Conservation (phyloP, 2,329 filamentous ascomycete species). For the Penicillium thymicola region DNA sequence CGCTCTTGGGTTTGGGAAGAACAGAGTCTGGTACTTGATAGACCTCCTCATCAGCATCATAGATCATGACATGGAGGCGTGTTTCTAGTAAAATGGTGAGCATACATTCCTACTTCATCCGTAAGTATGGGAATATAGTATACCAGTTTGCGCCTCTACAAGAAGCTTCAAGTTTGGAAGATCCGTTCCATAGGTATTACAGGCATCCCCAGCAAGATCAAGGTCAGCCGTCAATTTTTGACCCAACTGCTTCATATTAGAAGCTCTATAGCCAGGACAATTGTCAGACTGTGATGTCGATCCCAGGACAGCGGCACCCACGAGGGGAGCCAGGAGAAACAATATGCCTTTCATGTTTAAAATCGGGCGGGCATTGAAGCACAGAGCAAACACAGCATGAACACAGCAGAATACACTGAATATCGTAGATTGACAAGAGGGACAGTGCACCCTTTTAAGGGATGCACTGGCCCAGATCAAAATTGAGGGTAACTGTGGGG, state of each 20-base stretch:
- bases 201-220: slow-evolving; percentile 63
- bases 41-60: slow-evolving; percentile 65
- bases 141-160: slow-evolving; percentile 62
- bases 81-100: slow-evolving; percentile 46
- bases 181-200: slow-evolving; percentile 60
- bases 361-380: neutral
- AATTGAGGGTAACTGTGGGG: neutral
- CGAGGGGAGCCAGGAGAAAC: slow-evolving; percentile 28
- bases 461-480: neutral
- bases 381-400: neutral
- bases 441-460: slow-evolving; percentile 2
- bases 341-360: slow-evolving; percentile 27
- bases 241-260: slow-evolving; percentile 32
- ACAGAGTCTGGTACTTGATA: slow-evolving; percentile 72
- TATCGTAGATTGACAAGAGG: neutral
- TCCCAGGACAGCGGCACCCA: slow-evolving; percentile 27
- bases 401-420: neutral
- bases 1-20: slow-evolving; percentile 56
- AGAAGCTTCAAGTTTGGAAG: slow-evolving; percentile 54
- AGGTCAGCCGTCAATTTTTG: slow-evolving; percentile 66
- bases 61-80: slow-evolving; percentile 72
- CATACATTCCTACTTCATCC: neutral
- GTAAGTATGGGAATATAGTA: neutral
- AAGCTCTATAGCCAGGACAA: slow-evolving; percentile 41
- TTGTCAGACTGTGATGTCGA: slow-evolving; percentile 10